Conservation (phyloP, 768 basidiomycete species). For the Multifurca ochricompacta region DNA sequence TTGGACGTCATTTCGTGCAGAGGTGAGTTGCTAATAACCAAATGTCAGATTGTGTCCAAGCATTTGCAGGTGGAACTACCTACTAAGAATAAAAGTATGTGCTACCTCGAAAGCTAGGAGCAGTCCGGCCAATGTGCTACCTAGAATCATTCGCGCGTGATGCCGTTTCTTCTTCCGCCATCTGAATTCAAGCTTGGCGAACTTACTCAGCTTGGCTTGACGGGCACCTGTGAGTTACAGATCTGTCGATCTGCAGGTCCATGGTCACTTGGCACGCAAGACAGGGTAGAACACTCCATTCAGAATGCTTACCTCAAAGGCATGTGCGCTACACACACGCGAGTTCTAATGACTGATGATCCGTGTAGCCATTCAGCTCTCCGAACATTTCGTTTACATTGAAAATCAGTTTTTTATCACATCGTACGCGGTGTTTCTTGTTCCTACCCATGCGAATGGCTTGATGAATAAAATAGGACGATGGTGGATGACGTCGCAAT, state of each 20-base stretch:
- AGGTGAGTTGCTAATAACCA: slow-evolving; percentile 40
- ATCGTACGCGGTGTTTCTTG: slow-evolving; percentile 47
- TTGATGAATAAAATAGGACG: slow-evolving; percentile 42
- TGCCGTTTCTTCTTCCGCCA: slow-evolving; percentile 93
- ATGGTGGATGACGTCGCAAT: slow-evolving; percentile 75
- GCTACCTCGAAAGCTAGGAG: background rate
- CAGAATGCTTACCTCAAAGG: slow-evolving; percentile 93
- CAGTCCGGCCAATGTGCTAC: background rate
- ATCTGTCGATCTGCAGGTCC: slow-evolving; percentile 93
- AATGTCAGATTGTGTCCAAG: slow-evolving; percentile 1
- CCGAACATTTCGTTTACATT: slow-evolving; percentile 97
- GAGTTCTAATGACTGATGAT: background rate
- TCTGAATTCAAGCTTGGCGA: slow-evolving; percentile 85
- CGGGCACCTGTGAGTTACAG: slow-evolving; percentile 95
- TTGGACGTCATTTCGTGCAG: slow-evolving; percentile 91
- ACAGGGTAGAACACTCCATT: slow-evolving; percentile 82
- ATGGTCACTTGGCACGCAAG: slow-evolving; percentile 92
- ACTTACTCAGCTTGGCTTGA: slow-evolving; percentile 69
- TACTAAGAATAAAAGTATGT: slow-evolving; percentile 83
- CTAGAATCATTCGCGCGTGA: slow-evolving; percentile 82
- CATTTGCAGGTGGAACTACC: slow-evolving; percentile 75
- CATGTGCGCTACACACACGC: slow-evolving; percentile 21
- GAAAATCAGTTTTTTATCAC: slow-evolving; percentile 93
- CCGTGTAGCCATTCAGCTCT: slow-evolving; percentile 72
- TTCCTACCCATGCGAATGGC: background rate